These are phyloP conservation scores for Trichosporon sp. DNA, from an alignment of 1,284 basidiomycete species.

Conservation along the genomic window DNA sequence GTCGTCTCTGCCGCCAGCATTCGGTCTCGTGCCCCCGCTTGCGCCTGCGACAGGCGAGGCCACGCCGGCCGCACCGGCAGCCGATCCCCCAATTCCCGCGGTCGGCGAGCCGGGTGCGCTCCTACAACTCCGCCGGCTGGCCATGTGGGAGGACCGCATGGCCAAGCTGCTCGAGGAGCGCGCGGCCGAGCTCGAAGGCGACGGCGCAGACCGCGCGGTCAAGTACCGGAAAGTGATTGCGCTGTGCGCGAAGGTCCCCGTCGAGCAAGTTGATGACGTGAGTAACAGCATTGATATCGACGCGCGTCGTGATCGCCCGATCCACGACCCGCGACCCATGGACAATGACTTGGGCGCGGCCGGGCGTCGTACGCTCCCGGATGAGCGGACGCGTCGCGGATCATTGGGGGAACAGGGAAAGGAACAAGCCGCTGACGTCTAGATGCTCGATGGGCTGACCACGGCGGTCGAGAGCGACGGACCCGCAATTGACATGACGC, in stretches of 20 bases:
- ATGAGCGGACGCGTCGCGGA: background rate
- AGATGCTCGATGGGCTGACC: constrained; percentile 84
- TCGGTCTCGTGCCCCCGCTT: constrained; percentile 31
- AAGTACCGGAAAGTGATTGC: constrained; percentile 88
- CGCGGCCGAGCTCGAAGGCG: constrained; percentile 66
- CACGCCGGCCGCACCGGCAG: background rate
- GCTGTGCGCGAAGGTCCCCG: constrained; percentile 76
- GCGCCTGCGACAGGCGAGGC: constrained; percentile 21
- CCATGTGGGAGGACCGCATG: constrained; percentile 73
- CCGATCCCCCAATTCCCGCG: constrained; percentile 53
- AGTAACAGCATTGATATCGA: constrained; percentile 46
- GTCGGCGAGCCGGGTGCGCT: constrained; percentile 52
- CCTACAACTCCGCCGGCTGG: constrained; percentile 66
- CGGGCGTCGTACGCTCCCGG: background rate
- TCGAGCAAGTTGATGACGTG: constrained; percentile 84
- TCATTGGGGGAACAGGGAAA: background rate
- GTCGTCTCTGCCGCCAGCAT: constrained; percentile 49
- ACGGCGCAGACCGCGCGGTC: constrained; percentile 75
- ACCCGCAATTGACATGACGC: constrained; percentile 72
- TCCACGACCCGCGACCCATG: background rate
- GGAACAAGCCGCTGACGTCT: constrained; percentile 6
- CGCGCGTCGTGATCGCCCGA: background rate
- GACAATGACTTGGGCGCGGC: background rate
- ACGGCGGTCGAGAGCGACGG: constrained; percentile 84
- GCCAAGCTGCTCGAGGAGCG: constrained; percentile 66